Evolutionary conservation across 179 eudicot species (phyloP), one percentile per base, ranked within the genome.

Genomic region (Camellia oleifera): DNA sequence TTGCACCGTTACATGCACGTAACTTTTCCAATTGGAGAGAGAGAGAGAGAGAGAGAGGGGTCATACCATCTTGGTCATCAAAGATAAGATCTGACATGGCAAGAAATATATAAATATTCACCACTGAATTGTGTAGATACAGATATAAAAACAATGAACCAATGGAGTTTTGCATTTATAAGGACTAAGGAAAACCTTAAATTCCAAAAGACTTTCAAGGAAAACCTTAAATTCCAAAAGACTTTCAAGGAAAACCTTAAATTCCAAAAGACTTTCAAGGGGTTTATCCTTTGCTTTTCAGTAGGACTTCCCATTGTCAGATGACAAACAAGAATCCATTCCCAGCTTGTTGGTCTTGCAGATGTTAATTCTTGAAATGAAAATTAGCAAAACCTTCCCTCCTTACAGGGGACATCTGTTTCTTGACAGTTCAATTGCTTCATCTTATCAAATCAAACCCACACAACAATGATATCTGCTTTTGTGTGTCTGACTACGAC

Each of bases 331-430:
- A 71, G 58, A 58, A 71, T 71, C 75, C 15, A 20, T 71, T 71
- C 44, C 7, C 75, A 48, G 17, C 75, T 71, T 71, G 75, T 50
- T 71, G 58, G 58, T 71, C 60, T 71, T 48, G 58, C 75, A 18
- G 50, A 71, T 45, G 73, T 45, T 45, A n/a, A 32, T 32, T 32
- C 48, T 69, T 45, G 54, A 17, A 69, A 17, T 69, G 72, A 69
- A 69, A 44, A 67, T 67, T 12, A 67, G 42, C 40, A 65, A 65
- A 42, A 4, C 32, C 32, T 32, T 32, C 11, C 40, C 42, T 8
- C 23, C 72, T 42, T 14, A 44, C 11, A 3, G 4, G 14, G 18
- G 13, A 53, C 73, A 45, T 69, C 73, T 68, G 53, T 1, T 15
- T 15, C 23, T 45, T 44, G n/a, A 67, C 40, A 42, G 32, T 63